Evolutionary conservation across 352 stramenopile genomes (phyloP).

Genomic region (Globisporangium nunn): DNA sequence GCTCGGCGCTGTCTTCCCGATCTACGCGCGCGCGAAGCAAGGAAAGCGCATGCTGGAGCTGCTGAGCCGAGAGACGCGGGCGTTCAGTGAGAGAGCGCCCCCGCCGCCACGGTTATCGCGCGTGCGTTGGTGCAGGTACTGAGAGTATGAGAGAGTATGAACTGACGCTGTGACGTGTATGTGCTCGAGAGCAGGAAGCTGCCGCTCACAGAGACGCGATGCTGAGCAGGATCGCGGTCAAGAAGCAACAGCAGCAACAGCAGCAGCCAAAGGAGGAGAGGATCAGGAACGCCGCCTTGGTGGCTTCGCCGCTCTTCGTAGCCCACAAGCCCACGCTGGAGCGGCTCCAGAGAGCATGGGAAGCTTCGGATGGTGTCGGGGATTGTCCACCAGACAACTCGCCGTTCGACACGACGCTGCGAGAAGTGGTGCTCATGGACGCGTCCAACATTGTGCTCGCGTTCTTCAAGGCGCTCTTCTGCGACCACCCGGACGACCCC

Average conservation of each 20-base stretch:
- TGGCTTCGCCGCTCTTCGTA: not conserved
- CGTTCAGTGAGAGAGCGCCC: slow-evolving; percentile 22
- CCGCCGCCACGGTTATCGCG: slow-evolving; percentile 21
- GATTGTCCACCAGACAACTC: not conserved
- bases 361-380: not conserved
- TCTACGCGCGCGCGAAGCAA: slow-evolving; percentile 48
- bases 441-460: slow-evolving; percentile 47
- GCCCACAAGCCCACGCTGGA: slow-evolving; percentile 15
- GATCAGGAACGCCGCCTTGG: not conserved
- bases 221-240: slow-evolving; percentile 29
- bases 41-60: slow-evolving; percentile 30
- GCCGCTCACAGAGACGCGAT: slow-evolving; percentile 32
- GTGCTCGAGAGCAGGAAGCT: slow-evolving; percentile 11
- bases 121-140: slow-evolving; percentile 10
- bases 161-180: not conserved
- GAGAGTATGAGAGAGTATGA: not conserved
- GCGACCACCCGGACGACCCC: slow-evolving; percentile 20
- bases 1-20: slow-evolving; percentile 33
- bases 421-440: slow-evolving; percentile 40
- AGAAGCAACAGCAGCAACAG: not conserved
- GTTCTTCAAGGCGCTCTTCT: slow-evolving; percentile 45
- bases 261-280: not conserved
- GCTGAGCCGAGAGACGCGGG: slow-evolving; percentile 28
- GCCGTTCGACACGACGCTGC: slow-evolving; percentile 24
- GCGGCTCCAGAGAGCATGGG: slow-evolving; percentile 20